phyloP scores from a whole-genome alignment of 371 early-diverging fungal species.

The Mucor indicus region DNA sequence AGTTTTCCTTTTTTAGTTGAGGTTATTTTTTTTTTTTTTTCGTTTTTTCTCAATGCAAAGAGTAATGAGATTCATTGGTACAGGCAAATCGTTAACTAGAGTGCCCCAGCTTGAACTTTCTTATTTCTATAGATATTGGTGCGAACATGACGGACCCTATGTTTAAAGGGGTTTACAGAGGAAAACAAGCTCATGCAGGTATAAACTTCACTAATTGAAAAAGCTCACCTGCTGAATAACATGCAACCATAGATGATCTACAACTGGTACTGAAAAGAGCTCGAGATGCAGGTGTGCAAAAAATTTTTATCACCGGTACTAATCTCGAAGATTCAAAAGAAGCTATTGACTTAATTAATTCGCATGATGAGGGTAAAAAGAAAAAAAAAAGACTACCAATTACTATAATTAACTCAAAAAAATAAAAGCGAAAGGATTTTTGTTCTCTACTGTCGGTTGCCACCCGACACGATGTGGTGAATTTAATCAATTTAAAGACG shows the following conservation, averaged over 20 bases:
- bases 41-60: no score
- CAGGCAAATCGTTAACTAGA: not conserved
- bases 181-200: constrained; percentile 72
- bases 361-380: constrained; percentile 24
- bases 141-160: constrained; percentile 83
- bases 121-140: constrained; percentile 63
- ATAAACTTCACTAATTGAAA: not conserved
- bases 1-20: no score
- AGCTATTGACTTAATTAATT: constrained; percentile 53
- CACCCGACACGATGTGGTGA: constrained; percentile 86
- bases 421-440: constrained; percentile 17
- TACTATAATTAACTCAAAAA: not conserved
- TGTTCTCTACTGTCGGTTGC: constrained; percentile 84
- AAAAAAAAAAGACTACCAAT: not conserved
- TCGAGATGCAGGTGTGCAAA: constrained; percentile 58
- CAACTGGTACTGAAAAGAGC: constrained; percentile 64
- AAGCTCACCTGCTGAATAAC: no score
- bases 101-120: not conserved
- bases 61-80: constrained; percentile 14
- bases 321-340: constrained; percentile 59
- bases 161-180: constrained; percentile 82
- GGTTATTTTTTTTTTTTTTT: no score
- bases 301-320: constrained; percentile 79
- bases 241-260: constrained; percentile 60
- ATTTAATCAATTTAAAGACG: constrained; percentile 53